Base-by-base conservation (phyloP, 1,284 basidiomycete species). In the Meripilus lineatus region DNA sequence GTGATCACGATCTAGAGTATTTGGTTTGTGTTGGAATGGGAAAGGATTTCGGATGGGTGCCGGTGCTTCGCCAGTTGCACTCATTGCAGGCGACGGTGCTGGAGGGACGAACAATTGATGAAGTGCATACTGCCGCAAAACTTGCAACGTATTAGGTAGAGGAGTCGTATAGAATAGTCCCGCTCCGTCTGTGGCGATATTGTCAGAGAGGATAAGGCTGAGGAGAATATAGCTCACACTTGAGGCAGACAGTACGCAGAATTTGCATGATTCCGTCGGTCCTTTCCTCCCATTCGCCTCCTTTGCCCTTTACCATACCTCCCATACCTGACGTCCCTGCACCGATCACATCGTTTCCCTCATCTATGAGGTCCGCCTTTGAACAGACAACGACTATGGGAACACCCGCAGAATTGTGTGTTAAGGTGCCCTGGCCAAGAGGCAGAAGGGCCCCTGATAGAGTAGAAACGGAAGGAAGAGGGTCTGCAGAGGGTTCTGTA, bases 231-330 rank as follows among this genome's bases (percentile, higher is more conserved):
- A 33, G 8, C 41, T 8, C 55, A 93, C 93, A 96, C 65, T 91
- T 89, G 40, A 98, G 68, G 58, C 91, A 96, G 46, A 98, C 79
- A 1, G 92, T 92, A 23, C 95, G 79, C 42, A 99, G 72, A 18
- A 92, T 82, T 59, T 99, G 95, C 81, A 98, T 95, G 17, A 97
- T 77, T 42, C 89, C 89, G 63, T 99, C 95, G 38, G 93, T 94
- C 54, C 89, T 77, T 63, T 98, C 95, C 63, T 99, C 96, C 86
- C 92, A 94, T 56, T 89, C 87, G 10, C 79, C 85, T 1, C 86
- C 87, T 62, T 89, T 90, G 1, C 86, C 87, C 64, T 88, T 89
- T 2, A 88, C 84, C 81, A 89, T 89, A 11, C 77, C 78, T 15
- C 84, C 83, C 82, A 85, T 88, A 2, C 80, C 84, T 2, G 79